These are phyloP conservation scores for Ichthyophthirius multifiliis DNA, from an alignment of 169 alveolate genomes.

Conservation along the genomic window DNA sequence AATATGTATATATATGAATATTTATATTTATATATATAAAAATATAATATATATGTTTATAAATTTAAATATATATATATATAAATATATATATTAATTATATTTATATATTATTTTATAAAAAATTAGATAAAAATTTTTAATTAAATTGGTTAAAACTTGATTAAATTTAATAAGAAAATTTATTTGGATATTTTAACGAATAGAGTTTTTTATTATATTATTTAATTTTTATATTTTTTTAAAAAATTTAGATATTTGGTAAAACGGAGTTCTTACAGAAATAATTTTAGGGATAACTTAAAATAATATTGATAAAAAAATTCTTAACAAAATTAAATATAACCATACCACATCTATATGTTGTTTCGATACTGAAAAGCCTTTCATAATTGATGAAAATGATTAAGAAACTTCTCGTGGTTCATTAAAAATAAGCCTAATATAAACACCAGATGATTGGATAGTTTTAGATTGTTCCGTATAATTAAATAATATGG, in stretches of 20 bases:
- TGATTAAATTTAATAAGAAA: background rate
- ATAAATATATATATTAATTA: no score
- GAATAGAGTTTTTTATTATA: background rate
- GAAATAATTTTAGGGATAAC: background rate
- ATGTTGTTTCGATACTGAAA: no score
- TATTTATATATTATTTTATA: background rate
- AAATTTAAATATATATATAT: no score
- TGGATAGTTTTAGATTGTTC: background rate
- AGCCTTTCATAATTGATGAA: no score
- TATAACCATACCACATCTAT: no score
- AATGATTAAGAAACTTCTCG: no score
- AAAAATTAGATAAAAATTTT: background rate
- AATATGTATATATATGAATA: no score
- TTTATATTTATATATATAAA: no score
- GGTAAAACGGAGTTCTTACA: background rate
- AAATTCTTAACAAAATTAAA: background rate
- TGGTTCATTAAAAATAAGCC: no score
- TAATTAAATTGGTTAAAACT: background rate
- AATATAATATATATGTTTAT: no score
- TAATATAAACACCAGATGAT: constrained; percentile 1
- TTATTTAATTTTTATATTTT: background rate
- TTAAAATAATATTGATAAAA: background rate
- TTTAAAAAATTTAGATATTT: background rate
- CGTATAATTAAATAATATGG: background rate
- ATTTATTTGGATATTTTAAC: background rate